phyloP scores from a whole-genome alignment of 495 filamentous ascomycete species.

The Alectoria sarmentosa region DNA sequence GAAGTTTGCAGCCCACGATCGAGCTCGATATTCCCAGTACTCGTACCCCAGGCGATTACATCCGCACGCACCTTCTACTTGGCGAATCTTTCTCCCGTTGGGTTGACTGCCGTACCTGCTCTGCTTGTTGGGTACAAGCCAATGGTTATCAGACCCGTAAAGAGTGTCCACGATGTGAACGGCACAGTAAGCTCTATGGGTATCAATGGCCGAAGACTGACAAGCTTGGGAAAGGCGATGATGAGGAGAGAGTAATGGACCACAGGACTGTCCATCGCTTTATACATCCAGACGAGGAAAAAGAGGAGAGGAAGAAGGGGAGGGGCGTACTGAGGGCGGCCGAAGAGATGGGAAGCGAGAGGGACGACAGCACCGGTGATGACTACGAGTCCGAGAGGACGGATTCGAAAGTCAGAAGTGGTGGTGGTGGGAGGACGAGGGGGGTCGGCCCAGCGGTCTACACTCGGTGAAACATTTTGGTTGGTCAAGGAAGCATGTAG shows the following conservation, averaged over 20 bases:
- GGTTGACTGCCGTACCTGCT: conserved; percentile 82
- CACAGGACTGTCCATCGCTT: conserved; percentile 67
- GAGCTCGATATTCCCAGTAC: conserved; percentile 38
- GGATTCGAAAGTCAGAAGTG: conserved; percentile 14
- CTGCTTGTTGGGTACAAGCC: conserved; percentile 70
- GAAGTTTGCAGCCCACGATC: conserved; percentile 36
- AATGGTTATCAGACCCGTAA: conserved; percentile 80
- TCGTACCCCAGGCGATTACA: conserved; percentile 69
- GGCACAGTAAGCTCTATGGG: conserved; percentile 92
- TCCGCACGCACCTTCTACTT: conserved; percentile 63
- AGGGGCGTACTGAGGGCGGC: conserved; percentile 33
- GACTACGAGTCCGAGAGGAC: conserved; percentile 12
- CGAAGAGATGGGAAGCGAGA: conserved; percentile 19
- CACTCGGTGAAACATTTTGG: conserved; percentile 8
- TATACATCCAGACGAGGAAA: conserved; percentile 58
- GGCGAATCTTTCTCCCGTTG: conserved; percentile 68
- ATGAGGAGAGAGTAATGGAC: conserved; percentile 68
- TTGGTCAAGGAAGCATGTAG: background rate
- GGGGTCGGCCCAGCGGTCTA: conserved; percentile 10
- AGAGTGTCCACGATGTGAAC: conserved; percentile 85
- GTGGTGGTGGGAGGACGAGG: conserved; percentile 12
- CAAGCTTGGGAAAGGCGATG: conserved; percentile 60
- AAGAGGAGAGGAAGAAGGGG: conserved; percentile 43
- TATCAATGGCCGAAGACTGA: conserved; percentile 95
- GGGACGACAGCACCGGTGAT: conserved; percentile 16